phyloP scores from a whole-genome alignment of 2,329 filamentous ascomycete genomes.

The Penicillium thymicola region DNA sequence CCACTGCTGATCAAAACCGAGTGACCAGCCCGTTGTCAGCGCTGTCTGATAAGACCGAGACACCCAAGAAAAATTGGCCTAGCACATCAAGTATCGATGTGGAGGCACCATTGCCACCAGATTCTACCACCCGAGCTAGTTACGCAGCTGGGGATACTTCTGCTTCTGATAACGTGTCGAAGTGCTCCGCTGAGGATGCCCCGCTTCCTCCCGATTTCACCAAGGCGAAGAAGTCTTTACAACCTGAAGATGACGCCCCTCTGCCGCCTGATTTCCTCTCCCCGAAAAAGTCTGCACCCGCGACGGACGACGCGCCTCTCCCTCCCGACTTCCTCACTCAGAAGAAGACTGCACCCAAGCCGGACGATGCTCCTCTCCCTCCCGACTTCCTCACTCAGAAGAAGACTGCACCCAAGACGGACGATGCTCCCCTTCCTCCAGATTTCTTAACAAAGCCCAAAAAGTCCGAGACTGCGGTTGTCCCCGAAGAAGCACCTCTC shows the following conservation, averaged over 20 bases:
- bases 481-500: slow-evolving; percentile 22
- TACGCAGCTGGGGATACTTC: slow-evolving; percentile 51
- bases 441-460: slow-evolving; percentile 24
- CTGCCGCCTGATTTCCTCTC: slow-evolving; percentile 21
- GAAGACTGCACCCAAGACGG: slow-evolving; percentile 11
- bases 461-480: slow-evolving; percentile 1
- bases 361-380: slow-evolving; percentile 16
- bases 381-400: slow-evolving; percentile 20
- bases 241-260: slow-evolving; percentile 25
- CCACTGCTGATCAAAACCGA: slow-evolving; percentile 21
- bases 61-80: slow-evolving; percentile 35
- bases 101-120: slow-evolving; percentile 46
- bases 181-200: slow-evolving; percentile 41
- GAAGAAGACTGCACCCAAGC: not conserved
- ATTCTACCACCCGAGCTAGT: slow-evolving; percentile 45
- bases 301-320: slow-evolving; percentile 19
- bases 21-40: slow-evolving; percentile 30
- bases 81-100: slow-evolving; percentile 26
- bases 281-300: not conserved
- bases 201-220: slow-evolving; percentile 33
- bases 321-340: slow-evolving; percentile 18
- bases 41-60: slow-evolving; percentile 33
- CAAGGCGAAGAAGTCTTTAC: slow-evolving; percentile 13
- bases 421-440: slow-evolving; percentile 29
- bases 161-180: slow-evolving; percentile 40